These are phyloP conservation scores for Rhynchospora breviuscula DNA, from an alignment of 176 grass and related monocot species.

Conservation along the genomic window DNA sequence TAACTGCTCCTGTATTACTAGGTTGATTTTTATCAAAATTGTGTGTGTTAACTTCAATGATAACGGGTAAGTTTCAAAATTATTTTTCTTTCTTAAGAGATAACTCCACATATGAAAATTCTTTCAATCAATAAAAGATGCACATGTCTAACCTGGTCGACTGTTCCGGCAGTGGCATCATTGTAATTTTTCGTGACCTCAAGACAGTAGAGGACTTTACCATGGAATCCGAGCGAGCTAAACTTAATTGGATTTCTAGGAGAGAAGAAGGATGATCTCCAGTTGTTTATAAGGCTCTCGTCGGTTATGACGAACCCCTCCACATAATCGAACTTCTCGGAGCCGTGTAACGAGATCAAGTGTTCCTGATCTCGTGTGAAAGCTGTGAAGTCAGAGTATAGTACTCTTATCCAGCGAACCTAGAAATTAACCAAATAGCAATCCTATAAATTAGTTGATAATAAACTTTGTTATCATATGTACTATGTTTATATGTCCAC, in stretches of 20 bases:
- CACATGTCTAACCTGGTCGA: conserved; percentile 52
- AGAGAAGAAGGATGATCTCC: conserved; percentile 99
- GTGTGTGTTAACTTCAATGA: background rate
- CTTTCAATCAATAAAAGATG: background rate
- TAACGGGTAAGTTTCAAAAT: background rate
- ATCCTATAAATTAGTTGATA: background rate
- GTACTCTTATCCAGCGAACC: conserved; percentile 85
- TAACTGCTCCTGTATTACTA: background rate
- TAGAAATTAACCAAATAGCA: background rate
- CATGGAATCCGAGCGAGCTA: conserved; percentile 55
- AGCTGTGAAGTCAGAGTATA: conserved; percentile 77
- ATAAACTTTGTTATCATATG: background rate
- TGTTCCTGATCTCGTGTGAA: conserved; percentile 82
- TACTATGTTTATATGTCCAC: background rate
- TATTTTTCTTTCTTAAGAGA: no score
- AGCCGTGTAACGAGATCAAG: conserved; percentile 46
- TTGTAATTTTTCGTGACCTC: conserved; percentile 92
- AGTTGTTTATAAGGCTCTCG: conserved; percentile 96
- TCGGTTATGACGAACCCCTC: conserved; percentile 90
- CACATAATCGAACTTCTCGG: conserved; percentile 73
- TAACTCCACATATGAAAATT: background rate
- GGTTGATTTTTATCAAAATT: background rate
- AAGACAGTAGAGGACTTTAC: conserved; percentile 75
- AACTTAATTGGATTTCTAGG: conserved; percentile 83
- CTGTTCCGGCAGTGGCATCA: conserved; percentile 42